Evolutionary conservation across 1,284 basidiomycete genomes (phyloP).

Genomic region (Stygiomarasmius scandens): DNA sequence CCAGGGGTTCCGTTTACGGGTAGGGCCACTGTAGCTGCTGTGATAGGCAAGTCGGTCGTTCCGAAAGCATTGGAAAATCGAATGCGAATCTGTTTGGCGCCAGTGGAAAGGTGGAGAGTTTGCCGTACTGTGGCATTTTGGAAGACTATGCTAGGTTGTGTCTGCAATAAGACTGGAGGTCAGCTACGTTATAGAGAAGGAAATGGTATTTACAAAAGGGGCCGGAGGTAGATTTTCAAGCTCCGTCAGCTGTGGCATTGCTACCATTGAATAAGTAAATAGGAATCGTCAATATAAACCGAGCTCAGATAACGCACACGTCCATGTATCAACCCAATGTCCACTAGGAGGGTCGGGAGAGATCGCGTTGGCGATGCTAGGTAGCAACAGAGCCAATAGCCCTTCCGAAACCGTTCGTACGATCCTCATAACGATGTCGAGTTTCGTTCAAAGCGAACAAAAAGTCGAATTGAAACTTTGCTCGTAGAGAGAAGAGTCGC

Average conservation of each 20-base stretch:
- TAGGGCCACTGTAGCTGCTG: slow-evolving; percentile 44
- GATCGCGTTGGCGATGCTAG: neutral
- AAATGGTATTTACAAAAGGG: slow-evolving; percentile 34
- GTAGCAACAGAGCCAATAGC: neutral
- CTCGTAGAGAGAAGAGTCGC: too few species aligned
- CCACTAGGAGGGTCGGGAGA: slow-evolving; percentile 11
- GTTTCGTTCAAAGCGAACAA: neutral
- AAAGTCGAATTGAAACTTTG: too few species aligned
- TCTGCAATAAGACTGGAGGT: slow-evolving; percentile 4
- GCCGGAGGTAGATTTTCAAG: slow-evolving; percentile 42
- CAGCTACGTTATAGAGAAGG: slow-evolving; percentile 8
- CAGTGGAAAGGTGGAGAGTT: slow-evolving; percentile 46
- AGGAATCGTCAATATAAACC: neutral
- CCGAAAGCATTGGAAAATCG: slow-evolving; percentile 54
- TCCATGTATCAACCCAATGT: slow-evolving; percentile 47
- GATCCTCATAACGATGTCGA: too few species aligned
- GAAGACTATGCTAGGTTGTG: slow-evolving; percentile 35
- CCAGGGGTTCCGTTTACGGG: slow-evolving; percentile 41
- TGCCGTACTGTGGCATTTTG: slow-evolving; percentile 51
- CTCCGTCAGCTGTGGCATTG: slow-evolving; percentile 53
- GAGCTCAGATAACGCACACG: slow-evolving; percentile 2
- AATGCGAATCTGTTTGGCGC: slow-evolving; percentile 42
- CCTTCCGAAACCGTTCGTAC: neutral
- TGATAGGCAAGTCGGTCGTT: slow-evolving; percentile 43
- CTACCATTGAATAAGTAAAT: slow-evolving; percentile 10